Evolutionary conservation across 2,329 filamentous ascomycete genomes (phyloP).

Genomic region (Aspergillus cejpii): DNA sequence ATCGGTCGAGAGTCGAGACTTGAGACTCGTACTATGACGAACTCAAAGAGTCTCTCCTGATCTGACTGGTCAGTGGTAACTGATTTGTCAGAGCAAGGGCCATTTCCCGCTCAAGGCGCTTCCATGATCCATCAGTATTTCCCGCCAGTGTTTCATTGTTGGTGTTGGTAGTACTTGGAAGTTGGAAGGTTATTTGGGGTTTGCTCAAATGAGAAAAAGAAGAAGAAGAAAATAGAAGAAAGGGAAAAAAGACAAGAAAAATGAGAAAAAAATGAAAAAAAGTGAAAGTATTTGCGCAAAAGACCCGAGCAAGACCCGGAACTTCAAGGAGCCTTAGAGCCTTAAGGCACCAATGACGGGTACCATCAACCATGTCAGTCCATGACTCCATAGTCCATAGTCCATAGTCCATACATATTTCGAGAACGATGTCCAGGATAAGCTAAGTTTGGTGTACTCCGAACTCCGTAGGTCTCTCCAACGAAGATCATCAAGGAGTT

Average conservation of each 20-base stretch:
- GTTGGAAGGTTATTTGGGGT: not conserved
- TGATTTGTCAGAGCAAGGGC: conserved; percentile 2
- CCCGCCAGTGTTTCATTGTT: conserved; percentile 14
- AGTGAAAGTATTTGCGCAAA: not conserved
- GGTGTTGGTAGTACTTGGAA: conserved; percentile 3
- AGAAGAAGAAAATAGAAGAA: not conserved
- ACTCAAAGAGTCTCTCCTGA: not conserved
- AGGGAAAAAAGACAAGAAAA: not conserved
- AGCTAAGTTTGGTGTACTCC: not conserved
- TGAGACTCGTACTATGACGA: too few species aligned
- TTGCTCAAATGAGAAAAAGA: conserved; percentile 1
- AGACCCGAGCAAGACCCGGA: not conserved
- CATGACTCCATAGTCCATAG: not conserved
- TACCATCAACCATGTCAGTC: not conserved
- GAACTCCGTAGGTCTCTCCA: too few species aligned
- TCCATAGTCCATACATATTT: not conserved
- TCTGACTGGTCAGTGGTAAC: not conserved
- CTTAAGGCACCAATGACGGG: not conserved
- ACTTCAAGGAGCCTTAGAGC: not conserved
- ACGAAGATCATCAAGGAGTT: too few species aligned
- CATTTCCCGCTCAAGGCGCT: conserved; percentile 12
- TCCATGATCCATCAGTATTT: conserved; percentile 7
- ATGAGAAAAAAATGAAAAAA: not conserved
- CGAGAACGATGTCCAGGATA: not conserved
- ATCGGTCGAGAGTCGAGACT: too few species aligned